Evolutionary conservation across 805 yeast genomes (phyloP), one percentile per base, ranked within the genome.

Genomic region (Candida insectalens): DNA sequence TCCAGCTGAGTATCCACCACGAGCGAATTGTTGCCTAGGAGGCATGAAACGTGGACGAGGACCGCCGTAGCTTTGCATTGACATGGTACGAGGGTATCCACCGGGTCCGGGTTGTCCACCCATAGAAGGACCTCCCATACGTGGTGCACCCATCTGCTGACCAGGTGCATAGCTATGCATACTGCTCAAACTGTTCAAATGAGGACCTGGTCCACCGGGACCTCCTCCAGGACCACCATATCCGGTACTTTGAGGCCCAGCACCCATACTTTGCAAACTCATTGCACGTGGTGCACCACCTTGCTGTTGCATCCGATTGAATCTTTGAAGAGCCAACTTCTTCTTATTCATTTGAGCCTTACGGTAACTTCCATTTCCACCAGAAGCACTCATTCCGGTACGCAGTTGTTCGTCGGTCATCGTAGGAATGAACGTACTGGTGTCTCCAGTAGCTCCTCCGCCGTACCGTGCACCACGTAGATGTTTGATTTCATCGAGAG

Each of bases 361-460:
- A 44, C 94, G 62, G 50, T 82, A 82, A 41, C 77, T 77, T 5
- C 73, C 62, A 43, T 71, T 77, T n/a, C n/a, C n/a, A n/a, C n/a
- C n/a, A n/a, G n/a, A n/a, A n/a, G n/a, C n/a, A 34, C 66, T 66
- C 43, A 62, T 48, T n/a, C 15, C 15, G 13, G 10, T 26, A 7
- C 7, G 15, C 15, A 10, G 28, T 13, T 14, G 16, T n/a, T 12
- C 8, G 29, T n/a, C 15, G 23, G 53, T 40, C 42, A 46, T 40
- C 0, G 68, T 80, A 5, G 94, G 94, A 26, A 83, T 81, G 41
- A 78, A 74, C 6, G 92, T 88, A 0, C 84, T 67, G 0, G 88
- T 67, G 29, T 31, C 34, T 28, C 57, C 39, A 5, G 40, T 42
- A 16, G 36, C 30, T 32, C 65, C 60, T 14, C 67, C 60, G 3